Base-by-base conservation (phyloP, 2,329 filamentous ascomycete species). In the Fonsecaea pugnacius region DNA sequence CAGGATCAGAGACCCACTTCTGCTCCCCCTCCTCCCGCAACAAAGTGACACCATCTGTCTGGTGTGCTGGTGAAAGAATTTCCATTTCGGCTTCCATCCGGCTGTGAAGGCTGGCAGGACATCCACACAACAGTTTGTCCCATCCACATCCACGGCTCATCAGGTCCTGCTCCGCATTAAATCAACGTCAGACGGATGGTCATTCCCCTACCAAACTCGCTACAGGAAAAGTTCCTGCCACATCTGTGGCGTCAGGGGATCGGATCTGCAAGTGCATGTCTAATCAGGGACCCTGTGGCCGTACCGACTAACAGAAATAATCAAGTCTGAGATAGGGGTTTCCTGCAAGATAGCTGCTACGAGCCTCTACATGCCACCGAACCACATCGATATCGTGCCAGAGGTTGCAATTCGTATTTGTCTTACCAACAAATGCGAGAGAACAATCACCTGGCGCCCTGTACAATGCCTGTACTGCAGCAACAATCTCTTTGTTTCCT, bases 61-160 rank as follows among this genome's bases (percentile, higher is more conserved):
- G 58, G 48, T 43, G 27, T 51, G 43, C 35, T 46, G 58, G 48
- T 43, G 27, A 56, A 50, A 61, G 60, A 61, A 63, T 57, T 67
- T 65, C 66, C 57, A 65, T 62, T 24, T 56, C 63, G 63, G 56
- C 62, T 63, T 65, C 63, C 33, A 67, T 65, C 54, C 52, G 58
- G 54, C 50, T 38, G 16, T 58, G 33, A 58, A 56, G 27, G 27
- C 38, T 30, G 27, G 27, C 6, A 30, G 27, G 27, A 33, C n/a
- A 43, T 8, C 18, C 30, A 14, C 18, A n/a, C 10, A 24, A 24
- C 40, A 46, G n/a, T 21, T n/a, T 50, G n/a, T 32, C 46, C 24
- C 24, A n/a, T 36, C 24, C 14, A 43, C 24, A n/a, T 36, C 24
- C 14, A 43, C 48, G 57, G 57, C 43, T 48, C 43, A 27, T 12